Conservation (phyloP, 2,329 filamentous ascomycete species). For the Pseudogymnoascus sp. region DNA sequence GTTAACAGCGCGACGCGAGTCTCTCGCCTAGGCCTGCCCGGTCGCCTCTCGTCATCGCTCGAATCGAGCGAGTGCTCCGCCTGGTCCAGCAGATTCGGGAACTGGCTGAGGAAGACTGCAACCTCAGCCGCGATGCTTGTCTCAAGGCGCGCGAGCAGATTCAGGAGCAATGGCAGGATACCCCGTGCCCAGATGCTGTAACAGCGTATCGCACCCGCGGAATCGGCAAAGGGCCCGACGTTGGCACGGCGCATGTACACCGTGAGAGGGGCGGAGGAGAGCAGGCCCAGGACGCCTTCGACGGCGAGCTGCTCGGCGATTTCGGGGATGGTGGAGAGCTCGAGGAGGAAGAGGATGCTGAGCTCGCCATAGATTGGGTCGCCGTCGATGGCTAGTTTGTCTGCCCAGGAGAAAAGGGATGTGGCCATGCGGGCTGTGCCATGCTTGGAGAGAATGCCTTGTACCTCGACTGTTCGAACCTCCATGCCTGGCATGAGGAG, state of each 20-base stretch:
- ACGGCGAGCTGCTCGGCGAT: conserved; percentile 87
- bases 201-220: conserved; percentile 60
- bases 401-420: conserved; percentile 88
- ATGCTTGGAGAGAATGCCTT: conserved; percentile 62
- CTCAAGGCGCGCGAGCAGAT: conserved; percentile 76
- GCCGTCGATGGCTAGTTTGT: conserved; percentile 66
- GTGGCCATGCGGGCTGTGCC: conserved; percentile 73
- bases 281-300: conserved; percentile 71
- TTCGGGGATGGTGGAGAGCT: conserved; percentile 71
- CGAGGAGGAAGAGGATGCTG: conserved; percentile 79
- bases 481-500: conserved; percentile 71
- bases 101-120: conserved; percentile 80
- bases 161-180: conserved; percentile 79
- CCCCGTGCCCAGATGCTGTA: conserved; percentile 88
- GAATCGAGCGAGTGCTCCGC: conserved; percentile 66
- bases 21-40: conserved; percentile 21
- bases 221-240: conserved; percentile 72
- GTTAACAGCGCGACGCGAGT: conserved; percentile 62
- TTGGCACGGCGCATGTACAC: conserved; percentile 64
- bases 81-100: conserved; percentile 67
- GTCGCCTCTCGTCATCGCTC: conserved; percentile 31
- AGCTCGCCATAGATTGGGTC: conserved; percentile 92
- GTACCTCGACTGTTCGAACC: conserved; percentile 61
- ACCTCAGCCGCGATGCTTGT: conserved; percentile 77
- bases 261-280: conserved; percentile 72